phyloP scores from a whole-genome alignment of 495 filamentous ascomycete species.

The Rusavskia elegans region DNA sequence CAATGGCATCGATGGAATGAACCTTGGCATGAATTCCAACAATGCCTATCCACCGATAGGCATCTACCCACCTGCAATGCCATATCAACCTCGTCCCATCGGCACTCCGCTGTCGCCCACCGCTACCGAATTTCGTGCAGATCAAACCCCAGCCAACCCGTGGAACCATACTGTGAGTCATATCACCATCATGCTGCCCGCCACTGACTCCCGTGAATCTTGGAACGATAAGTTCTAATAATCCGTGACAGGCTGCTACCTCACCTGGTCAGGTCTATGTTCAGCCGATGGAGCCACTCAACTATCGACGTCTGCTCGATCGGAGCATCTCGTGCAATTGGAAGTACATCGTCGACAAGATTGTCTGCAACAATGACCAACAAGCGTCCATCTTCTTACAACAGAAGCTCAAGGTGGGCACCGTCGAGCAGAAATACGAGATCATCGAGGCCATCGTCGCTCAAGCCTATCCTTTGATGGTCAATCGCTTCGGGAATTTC shows the following conservation, averaged over 20 bases:
- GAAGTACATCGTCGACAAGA: conserved; percentile 99
- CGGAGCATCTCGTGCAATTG: conserved; percentile 96
- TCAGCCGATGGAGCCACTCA: conserved; percentile 80
- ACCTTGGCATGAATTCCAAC: conserved; percentile 19
- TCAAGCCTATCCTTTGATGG: conserved; percentile 90
- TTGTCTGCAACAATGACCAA: conserved; percentile 97
- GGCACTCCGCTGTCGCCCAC: conserved; percentile 74
- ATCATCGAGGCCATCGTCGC: conserved; percentile 94
- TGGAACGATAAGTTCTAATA: background rate
- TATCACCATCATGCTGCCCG: background rate
- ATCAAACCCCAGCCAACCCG: conserved; percentile 23
- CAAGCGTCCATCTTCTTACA: conserved; percentile 97
- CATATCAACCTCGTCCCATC: conserved; percentile 56
- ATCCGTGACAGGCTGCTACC: conserved; percentile 12
- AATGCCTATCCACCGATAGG: conserved; percentile 30
- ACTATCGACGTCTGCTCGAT: conserved; percentile 89
- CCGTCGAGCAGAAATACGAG: conserved; percentile 86
- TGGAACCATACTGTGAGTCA: conserved; percentile 36
- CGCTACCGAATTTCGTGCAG: conserved; percentile 59
- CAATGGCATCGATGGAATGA: conserved; percentile 14
- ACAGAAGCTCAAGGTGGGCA: conserved; percentile 96
- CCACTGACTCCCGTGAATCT: too few relatives aligned
- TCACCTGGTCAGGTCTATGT: conserved; percentile 61
- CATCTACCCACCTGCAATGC: conserved; percentile 29
- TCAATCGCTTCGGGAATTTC: conserved; percentile 95